Conservation (phyloP, 2,329 filamentous ascomycete species). For the Diplodia intermedia region DNA sequence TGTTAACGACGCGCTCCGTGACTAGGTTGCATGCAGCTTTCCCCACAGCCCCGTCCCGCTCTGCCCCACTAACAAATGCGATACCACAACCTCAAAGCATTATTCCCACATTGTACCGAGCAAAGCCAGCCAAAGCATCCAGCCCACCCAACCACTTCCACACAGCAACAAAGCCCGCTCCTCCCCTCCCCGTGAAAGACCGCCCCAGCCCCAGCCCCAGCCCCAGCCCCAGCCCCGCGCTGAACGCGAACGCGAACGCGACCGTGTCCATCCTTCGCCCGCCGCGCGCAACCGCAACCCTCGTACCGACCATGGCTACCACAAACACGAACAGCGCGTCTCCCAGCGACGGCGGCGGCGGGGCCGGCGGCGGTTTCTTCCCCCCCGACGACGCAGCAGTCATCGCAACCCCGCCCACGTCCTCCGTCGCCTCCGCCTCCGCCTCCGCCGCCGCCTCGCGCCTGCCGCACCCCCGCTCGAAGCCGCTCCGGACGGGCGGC, state of each 20-base stretch:
- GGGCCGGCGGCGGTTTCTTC: slow-evolving; percentile 28
- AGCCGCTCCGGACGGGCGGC: slow-evolving; percentile 63
- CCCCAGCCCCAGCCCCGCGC: too few species aligned
- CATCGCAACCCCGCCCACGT: slow-evolving; percentile 49
- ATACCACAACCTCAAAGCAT: not conserved
- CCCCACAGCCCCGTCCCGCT: not conserved
- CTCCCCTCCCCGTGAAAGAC: too few species aligned
- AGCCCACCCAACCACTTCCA: not conserved
- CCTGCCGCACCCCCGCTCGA: slow-evolving; percentile 60
- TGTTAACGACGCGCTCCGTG: too few species aligned
- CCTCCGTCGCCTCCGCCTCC: slow-evolving; percentile 54
- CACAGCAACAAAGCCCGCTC: too few species aligned
- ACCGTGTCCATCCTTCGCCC: too few species aligned
- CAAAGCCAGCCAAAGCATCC: not conserved
- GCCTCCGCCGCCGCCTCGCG: slow-evolving; percentile 48
- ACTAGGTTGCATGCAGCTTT: not conserved
- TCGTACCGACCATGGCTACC: not conserved
- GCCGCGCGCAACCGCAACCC: too few species aligned
- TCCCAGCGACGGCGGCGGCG: too few species aligned
- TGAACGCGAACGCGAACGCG: too few species aligned
- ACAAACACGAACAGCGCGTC: not conserved
- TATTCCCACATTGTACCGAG: too few species aligned
- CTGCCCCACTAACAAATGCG: not conserved
- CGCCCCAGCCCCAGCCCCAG: too few species aligned
- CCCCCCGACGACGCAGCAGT: not conserved